A percentile compares a stretch with the other conserved stretches of the same genome.
Evolutionary conservation across 176 grass and related monocot species (phyloP).

Genomic region (Panicum miliaceum): DNA sequence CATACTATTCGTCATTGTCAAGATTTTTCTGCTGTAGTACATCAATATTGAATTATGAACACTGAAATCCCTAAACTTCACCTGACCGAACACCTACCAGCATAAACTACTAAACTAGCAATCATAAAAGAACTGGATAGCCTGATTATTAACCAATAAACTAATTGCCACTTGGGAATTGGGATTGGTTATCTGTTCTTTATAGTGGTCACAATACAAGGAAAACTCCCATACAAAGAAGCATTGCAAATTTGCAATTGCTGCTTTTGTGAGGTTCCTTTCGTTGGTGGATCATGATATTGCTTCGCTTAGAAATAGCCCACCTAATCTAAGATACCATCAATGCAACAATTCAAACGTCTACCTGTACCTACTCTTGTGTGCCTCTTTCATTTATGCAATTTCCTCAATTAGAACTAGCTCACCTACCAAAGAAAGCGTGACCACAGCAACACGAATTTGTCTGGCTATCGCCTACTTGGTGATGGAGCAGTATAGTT

Average conservation of each 20-base stretch:
- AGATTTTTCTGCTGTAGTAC: background rate
- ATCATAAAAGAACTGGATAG: conserved; percentile 3
- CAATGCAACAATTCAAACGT: conserved; percentile 1
- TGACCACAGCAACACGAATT: conserved; percentile 8
- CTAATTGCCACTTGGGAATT: background rate
- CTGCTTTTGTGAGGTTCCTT: background rate
- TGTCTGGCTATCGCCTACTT: background rate
- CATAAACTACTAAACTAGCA: background rate
- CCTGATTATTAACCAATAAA: background rate
- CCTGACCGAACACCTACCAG: background rate
- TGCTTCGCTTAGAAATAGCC: conserved; percentile 20
- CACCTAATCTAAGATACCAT: conserved; percentile 17
- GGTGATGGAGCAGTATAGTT: conserved; percentile 12
- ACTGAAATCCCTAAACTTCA: background rate
- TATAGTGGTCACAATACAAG: background rate
- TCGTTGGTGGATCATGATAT: background rate
- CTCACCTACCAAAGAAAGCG: conserved; percentile 19
- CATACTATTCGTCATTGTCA: background rate
- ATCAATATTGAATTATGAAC: background rate
- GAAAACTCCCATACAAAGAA: background rate
- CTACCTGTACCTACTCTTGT: background rate
- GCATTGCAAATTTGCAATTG: background rate
- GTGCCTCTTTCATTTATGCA: conserved; percentile 12
- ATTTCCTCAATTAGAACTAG: conserved; percentile 33
- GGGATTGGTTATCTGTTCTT: background rate